Conservation (phyloP, 176 grass and related monocot species). For the Olyra latifolia region DNA sequence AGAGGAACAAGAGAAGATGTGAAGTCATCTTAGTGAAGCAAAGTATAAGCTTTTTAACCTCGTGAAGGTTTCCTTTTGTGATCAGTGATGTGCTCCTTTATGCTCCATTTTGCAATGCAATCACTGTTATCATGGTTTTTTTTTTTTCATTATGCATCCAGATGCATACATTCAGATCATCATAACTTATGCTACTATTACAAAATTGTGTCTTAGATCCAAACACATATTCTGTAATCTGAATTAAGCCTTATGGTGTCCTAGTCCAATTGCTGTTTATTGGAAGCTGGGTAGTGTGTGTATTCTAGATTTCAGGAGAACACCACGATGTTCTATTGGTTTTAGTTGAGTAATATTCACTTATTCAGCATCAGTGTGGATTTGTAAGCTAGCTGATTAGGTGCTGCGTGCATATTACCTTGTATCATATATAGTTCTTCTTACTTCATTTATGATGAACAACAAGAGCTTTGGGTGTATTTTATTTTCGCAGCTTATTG, state of each 20-base stretch:
- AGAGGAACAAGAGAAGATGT: conserved; percentile 2
- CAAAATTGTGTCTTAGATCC: background rate
- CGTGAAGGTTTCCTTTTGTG: conserved; percentile 33
- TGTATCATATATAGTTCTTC: background rate
- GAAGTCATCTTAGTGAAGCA: conserved; percentile 33
- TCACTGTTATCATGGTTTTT: background rate
- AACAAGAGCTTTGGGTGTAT: background rate
- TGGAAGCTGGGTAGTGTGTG: background rate
- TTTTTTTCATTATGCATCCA: background rate
- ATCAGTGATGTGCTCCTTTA: conserved; percentile 26
- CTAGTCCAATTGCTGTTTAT: background rate
- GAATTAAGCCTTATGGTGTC: background rate
- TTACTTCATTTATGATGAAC: background rate
- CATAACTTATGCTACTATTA: background rate
- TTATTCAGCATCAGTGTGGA: background rate
- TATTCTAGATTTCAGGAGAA: background rate
- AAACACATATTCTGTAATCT: background rate
- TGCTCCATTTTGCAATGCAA: background rate
- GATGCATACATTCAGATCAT: background rate
- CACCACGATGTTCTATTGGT: background rate
- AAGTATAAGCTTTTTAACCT: conserved; percentile 34
- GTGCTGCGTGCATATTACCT: conserved; percentile 3
- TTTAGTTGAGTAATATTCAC: background rate
- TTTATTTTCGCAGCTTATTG: background rate
- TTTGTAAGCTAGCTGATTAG: conserved; percentile 8